Base-by-base conservation (phyloP, 2,329 filamentous ascomycete genomes). In the Chalara sp. region DNA sequence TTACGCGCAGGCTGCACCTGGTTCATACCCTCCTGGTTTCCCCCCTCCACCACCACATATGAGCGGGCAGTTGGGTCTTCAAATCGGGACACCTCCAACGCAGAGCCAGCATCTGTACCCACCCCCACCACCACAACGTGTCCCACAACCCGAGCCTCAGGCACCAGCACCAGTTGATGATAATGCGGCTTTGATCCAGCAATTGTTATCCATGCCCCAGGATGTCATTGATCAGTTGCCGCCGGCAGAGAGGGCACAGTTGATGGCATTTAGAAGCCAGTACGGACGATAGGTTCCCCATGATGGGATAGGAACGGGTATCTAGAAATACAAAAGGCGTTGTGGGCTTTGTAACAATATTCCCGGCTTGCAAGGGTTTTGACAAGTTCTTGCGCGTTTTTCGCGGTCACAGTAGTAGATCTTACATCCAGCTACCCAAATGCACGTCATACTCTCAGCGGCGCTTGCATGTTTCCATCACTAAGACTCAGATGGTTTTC, bases 191-290 rank as follows among this genome's bases (percentile, higher is more conserved):
- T 76, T 96, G 49, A 83, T 96, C 66, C 80, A 86, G 56, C 87
- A 90, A 61, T 86, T 96, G 45, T 76, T 96, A 72, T 80, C 79
- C 49, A 82, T 96, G 72, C 81, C 89, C 2, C 86, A 88, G 62
- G 78, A 87, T 52, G 81, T 88, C 51, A 90, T 97, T 59, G 86
- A 92, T 65, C 79, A 82, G 63, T 72, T 96, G 46, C 83, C 86
- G 5, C 86, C 89, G 37, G 79, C 80, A 21, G 85, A 93, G 63
- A 78, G 86, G 49, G 79, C 80, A 54, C 89, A 96, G 67, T 85
- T 97, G 50, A 78, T 96, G 72, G 76, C 84, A 37, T 72, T 96
- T 50, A 78, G 89, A 49, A 83, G 60, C 6, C 56, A 53, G 21
- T 63, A 52, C 56, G 61, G 59, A 30, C 55, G 56, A 37, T 58